Base-by-base conservation (phyloP, 371 early-diverging fungal genomes). In the Rhizopus arrhizus region DNA sequence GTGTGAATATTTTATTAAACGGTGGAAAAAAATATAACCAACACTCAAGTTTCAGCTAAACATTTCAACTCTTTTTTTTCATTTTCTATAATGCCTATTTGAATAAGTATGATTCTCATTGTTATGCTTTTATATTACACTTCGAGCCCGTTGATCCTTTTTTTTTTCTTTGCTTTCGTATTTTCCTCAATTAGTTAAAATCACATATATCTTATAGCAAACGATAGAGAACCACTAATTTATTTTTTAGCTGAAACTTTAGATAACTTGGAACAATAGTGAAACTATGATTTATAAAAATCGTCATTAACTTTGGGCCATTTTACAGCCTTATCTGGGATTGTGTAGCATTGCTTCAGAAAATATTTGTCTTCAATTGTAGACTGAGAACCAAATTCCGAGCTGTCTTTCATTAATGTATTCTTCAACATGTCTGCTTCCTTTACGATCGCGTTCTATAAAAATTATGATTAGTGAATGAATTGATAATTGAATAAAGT, bases 361-460 rank as follows among this genome's bases (percentile, higher is more conserved):
- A 48, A 57, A 40, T 16, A 16, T 48, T 48, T 16, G 38, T 57
- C 58, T 38, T 48, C 38, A 57, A 36, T 34, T 31, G 36, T 57
- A 29, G 58, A 57, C 38, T 57, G 58, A 28, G 58, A 57, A 16
- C 58, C 58, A 38, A 57, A 57, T 9, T 57, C 15, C 10, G 49
- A 57, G 28, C 31, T n/a, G 35, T 57, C 58, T 49, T 48, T 48
- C 48, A 40, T 29, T 38, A 48, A 48, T 22, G 7, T 38, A 57
- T 2, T n/a, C 38, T 38, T 57, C 38, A 57, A 48, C 15, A 28
- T 47, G 35, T 3, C 16, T 48, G 58, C 58, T 49, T 48, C 58
- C 12, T 29, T 47, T 47, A 57, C 38, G 38, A 57, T 38, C 16
- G 22, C 12, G 11, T 57, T 38, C 58, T 47, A 49, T 48, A 40